phyloP scores from a whole-genome alignment of 495 filamentous ascomycete species.

The Tuber microsphaerosporum region DNA sequence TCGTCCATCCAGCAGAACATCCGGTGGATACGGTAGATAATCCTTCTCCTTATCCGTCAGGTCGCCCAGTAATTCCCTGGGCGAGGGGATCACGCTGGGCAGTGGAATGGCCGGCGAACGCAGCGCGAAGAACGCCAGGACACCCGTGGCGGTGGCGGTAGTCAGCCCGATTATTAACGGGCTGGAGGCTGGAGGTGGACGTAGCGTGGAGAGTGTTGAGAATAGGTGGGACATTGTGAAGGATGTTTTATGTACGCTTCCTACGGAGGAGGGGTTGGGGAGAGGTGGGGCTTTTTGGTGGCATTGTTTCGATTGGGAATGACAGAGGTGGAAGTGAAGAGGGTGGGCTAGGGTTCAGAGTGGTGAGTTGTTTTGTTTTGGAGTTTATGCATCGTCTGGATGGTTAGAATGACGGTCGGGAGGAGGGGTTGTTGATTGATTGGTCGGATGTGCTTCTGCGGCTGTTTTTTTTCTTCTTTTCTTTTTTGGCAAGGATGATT shows the following conservation, averaged over 20 bases:
- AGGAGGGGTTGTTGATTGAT: not conserved
- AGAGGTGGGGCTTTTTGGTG: not conserved
- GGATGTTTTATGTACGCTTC: not conserved
- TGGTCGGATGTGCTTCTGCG: not conserved
- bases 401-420: not conserved
- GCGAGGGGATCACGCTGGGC: constrained; percentile 46
- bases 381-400: not conserved
- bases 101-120: not conserved
- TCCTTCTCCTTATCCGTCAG: constrained; percentile 48
- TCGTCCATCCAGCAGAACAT: constrained; percentile 65
- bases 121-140: not conserved
- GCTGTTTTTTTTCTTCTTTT: not conserved
- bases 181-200: not conserved
- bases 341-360: not conserved
- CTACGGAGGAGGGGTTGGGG: not conserved
- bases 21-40: constrained; percentile 62
- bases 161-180: not conserved
- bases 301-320: not conserved
- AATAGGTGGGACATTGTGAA: not conserved
- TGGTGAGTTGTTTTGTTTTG: constrained; percentile 5
- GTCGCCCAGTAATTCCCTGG: constrained; percentile 46
- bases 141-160: not conserved
- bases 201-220: not conserved
- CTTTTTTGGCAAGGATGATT: not conserved
- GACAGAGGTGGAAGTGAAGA: not conserved